Base-by-base conservation (phyloP, 805 yeast genomes). In the Metschnikowia anglica region DNA sequence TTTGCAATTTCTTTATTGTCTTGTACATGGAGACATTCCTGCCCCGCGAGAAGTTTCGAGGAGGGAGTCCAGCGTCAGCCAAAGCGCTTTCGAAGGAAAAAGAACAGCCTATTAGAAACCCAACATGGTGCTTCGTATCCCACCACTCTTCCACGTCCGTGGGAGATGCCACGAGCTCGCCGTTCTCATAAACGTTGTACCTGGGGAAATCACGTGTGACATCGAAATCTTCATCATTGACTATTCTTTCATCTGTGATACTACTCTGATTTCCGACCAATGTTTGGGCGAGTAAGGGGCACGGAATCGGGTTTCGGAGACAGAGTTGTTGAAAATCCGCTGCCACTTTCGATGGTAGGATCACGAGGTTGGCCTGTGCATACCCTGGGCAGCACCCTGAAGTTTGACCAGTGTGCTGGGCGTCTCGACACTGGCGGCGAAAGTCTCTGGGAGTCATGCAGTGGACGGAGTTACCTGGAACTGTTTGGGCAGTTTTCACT, bases 21-120 rank as follows among this genome's bases (percentile, higher is more conserved):
- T 20, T 30, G 31, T 43, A 49, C 46, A 49, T 42, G 19, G 48
- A 34, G n/a, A 49, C 52, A 15, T 44, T 49, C 38, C 42, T 43
- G 2, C 28, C 41, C 6, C 24, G n/a, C 7, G 29, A 8, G 1
- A 46, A 35, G 34, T 67, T 59, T 34, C 57, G 56, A 1, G 70
- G 63, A 2, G 58, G 40, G 4, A 68, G 49, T 1, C 70, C 68
- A 10, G 57, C 59, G 19, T 46, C 43, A 13, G 44, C 41, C 19
- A 70, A 53, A 2, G 65, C 71, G 17, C 51, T 45, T 44, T 70
- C 74, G 47, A 70, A 70, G 2, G 73, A 66, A 41, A 53, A 67
- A 1, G 74, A 69, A 44, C 74, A 70, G 12, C 75, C 74, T 21
- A 70, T 63, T 12, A 70, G 44, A 39, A 70, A 70, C 6, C 72